A percentile compares a stretch with the other conserved stretches of the same genome.
These are phyloP conservation scores for Leishmania tropica DNA, from an alignment of 208 protist species.

Conservation along the genomic window DNA sequence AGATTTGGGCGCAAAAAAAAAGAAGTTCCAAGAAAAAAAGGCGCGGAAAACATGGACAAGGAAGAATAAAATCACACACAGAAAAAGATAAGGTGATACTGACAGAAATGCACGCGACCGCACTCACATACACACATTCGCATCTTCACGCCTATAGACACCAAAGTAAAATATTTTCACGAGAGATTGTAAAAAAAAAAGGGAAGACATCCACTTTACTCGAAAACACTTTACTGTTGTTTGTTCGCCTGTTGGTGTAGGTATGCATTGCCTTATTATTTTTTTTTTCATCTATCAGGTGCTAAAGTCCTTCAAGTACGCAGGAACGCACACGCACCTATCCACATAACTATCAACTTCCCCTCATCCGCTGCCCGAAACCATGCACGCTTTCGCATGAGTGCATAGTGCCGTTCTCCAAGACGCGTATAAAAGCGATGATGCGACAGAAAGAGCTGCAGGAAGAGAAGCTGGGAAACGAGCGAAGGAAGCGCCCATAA, in stretches of 20 bases:
- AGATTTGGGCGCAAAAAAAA: constrained; percentile 4
- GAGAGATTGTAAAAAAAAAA: too few species aligned
- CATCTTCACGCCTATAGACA: neutral
- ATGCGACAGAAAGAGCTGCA: neutral
- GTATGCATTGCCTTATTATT: neutral
- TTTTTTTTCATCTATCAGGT: neutral
- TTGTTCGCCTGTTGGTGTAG: neutral
- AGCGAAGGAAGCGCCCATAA: neutral
- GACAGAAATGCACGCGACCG: neutral
- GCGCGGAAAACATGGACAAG: neutral
- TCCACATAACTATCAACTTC: neutral
- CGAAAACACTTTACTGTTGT: too few species aligned
- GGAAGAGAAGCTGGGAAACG: neutral
- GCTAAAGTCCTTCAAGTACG: neutral
- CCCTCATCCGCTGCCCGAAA: neutral
- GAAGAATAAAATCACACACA: neutral
- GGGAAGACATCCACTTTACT: too few species aligned
- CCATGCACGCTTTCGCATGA: neutral
- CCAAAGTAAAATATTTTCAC: too few species aligned
- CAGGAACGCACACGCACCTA: neutral
- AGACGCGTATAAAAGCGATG: neutral
- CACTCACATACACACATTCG: neutral
- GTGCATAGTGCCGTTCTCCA: neutral
- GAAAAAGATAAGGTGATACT: neutral
- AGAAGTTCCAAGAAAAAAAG: constrained; percentile 13